Percentiles rank a stretch among this genome's conserved stretches.
phyloP scores from a whole-genome alignment of 305 asterid genomes.

The Striga hermonthica region DNA sequence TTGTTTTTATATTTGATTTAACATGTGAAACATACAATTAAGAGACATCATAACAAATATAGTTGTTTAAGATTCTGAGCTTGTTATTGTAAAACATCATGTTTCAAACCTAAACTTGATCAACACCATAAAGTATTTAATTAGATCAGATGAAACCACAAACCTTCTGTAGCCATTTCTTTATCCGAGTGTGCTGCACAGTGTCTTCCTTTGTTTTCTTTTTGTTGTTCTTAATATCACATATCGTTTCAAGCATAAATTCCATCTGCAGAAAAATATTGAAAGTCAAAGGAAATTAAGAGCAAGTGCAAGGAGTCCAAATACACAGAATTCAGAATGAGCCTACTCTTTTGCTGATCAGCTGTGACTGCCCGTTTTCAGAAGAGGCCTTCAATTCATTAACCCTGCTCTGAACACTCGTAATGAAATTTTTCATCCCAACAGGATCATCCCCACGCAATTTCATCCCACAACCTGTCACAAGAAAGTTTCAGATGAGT shows the following conservation, averaged over 20 bases:
- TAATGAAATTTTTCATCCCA: slow-evolving; percentile 83
- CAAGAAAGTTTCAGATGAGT: slow-evolving; percentile 26
- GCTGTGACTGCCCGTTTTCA: slow-evolving; percentile 51
- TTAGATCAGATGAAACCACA: slow-evolving; percentile 25
- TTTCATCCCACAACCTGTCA: slow-evolving; percentile 93
- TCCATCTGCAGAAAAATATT: slow-evolving; percentile 62
- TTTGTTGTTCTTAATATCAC: slow-evolving; percentile 32
- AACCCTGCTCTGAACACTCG: slow-evolving; percentile 68
- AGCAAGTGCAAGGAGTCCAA: slow-evolving; percentile 25
- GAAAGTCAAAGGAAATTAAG: slow-evolving; percentile 29
- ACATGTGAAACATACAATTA: not conserved
- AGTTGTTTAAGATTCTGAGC: no score
- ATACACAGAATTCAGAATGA: slow-evolving; percentile 21
- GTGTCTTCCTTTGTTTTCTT: slow-evolving; percentile 63
- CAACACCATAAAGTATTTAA: slow-evolving; percentile 3
- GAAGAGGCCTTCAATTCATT: slow-evolving; percentile 67
- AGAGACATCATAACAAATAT: not conserved
- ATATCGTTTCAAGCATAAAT: slow-evolving; percentile 85
- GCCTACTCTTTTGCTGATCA: slow-evolving; percentile 56
- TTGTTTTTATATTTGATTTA: not conserved
- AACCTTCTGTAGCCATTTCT: slow-evolving; percentile 94
- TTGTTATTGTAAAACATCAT: not conserved
- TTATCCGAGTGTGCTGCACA: slow-evolving; percentile 66
- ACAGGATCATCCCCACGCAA: slow-evolving; percentile 87
- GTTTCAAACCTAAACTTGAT: not conserved